These are phyloP conservation scores for Aspergillus felis DNA, from an alignment of 2,329 filamentous ascomycete species.

Conservation along the genomic window DNA sequence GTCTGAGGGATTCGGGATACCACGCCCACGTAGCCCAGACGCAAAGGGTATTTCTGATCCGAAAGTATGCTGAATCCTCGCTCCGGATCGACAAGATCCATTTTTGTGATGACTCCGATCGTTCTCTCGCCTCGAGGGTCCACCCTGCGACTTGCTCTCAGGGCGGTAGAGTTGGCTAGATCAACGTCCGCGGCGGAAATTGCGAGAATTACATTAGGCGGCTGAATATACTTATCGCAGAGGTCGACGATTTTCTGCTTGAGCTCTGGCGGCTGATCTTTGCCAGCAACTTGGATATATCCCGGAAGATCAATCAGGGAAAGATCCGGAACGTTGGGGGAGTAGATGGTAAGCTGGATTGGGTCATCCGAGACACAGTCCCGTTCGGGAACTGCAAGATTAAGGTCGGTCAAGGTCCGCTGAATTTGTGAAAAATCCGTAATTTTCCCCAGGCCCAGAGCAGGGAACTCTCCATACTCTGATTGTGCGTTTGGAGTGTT, in stretches of 20 bases:
- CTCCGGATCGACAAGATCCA: constrained; percentile 87
- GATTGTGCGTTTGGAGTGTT: constrained; percentile 84
- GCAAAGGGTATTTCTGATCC: constrained; percentile 88
- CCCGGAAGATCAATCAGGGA: constrained; percentile 95
- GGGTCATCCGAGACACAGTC: constrained; percentile 96
- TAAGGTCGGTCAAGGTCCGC: constrained; percentile 88
- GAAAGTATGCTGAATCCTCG: constrained; percentile 74
- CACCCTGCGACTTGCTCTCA: constrained; percentile 83
- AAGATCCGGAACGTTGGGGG: constrained; percentile 88
- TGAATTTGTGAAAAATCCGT: constrained; percentile 82
- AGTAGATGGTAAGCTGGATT: constrained; percentile 93
- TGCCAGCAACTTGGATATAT: constrained; percentile 92
- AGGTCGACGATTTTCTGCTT: constrained; percentile 95
- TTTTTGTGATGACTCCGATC: constrained; percentile 98
- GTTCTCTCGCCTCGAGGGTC: constrained; percentile 93
- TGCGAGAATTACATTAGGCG: constrained; percentile 92
- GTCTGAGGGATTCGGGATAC: constrained; percentile 73
- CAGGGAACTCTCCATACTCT: constrained; percentile 95
- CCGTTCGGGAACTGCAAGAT: constrained; percentile 81
- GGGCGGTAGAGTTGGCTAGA: constrained; percentile 88
- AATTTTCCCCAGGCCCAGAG: constrained; percentile 82
- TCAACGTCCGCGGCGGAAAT: constrained; percentile 98
- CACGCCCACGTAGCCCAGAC: constrained; percentile 95
- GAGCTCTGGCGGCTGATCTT: constrained; percentile 83
- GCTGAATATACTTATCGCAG: constrained; percentile 96